Base-by-base conservation (phyloP, 208 protist species). In the Trypanosoma melophagium region DNA sequence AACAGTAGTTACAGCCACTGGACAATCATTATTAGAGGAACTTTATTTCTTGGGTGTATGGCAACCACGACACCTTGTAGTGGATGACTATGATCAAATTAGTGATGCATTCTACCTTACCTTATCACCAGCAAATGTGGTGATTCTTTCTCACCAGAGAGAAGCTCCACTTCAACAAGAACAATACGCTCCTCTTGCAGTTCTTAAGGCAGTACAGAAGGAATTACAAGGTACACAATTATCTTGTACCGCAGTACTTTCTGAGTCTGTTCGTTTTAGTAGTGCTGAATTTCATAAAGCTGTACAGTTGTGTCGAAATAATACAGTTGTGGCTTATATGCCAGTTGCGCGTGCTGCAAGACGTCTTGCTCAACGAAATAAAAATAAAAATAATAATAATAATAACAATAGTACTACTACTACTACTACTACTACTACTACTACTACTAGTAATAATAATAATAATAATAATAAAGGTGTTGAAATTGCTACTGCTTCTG, bases 51-150 rank as follows among this genome's bases (percentile, higher is more conserved):
- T 92, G 41, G 87, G 76, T 72, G 66, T 60, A n/a, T 95, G 84
- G 84, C 69, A 78, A 47, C 89, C 89, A 0, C 51, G 71, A 38
- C 65, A 81, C 31, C 44, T 95, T 24, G 73, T 90, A 50, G 61
- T 95, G 49, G 89, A 95, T 64, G 86, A 95, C 66, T 68, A 86
- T 50, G 86, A 90, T 47, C 70, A 72, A n/a, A 25, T 94, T 47
- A 69, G 75, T 35, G 86, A 94, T 64, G 60, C 69, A 14, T 19
- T 84, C 25, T 83, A 92, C 28, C 72, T 84, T n/a, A 74, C 79
- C 55, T 77, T 94, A n/a, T 77, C 83, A 9, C 76, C 76, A 7
- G 81, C 79, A n/a, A 84, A 80, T 0, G 66, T 64, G 59, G 66
- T 90, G 21, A 77, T 80, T 49, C 64, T 90, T 56, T 71, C 89